Conservation (phyloP, 2,329 filamentous ascomycete genomes). For the Aureobasidium subglaciale region DNA sequence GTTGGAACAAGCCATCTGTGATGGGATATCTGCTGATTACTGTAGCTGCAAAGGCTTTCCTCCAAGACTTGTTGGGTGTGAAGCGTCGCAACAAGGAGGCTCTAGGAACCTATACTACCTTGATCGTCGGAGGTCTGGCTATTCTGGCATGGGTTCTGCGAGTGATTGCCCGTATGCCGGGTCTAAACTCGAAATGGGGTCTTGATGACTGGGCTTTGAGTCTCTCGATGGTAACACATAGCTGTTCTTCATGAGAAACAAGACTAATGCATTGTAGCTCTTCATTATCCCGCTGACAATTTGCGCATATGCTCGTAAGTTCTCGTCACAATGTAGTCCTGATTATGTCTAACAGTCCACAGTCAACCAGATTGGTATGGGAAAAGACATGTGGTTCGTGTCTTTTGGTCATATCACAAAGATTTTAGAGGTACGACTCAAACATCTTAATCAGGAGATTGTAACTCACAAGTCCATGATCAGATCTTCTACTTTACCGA, state of each 20-base stretch:
- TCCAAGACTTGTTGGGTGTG: conserved; percentile 6
- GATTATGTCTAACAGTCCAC: conserved; percentile 20
- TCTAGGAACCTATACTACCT: not conserved
- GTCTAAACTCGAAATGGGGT: not conserved
- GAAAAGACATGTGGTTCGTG: conserved; percentile 21
- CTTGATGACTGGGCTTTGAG: not conserved
- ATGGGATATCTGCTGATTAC: not conserved
- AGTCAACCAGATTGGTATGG: conserved; percentile 21
- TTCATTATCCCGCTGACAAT: not conserved
- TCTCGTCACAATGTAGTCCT: conserved; percentile 24
- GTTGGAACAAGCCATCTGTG: not conserved
- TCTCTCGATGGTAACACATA: conserved; percentile 3
- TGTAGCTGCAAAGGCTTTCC: conserved; percentile 15
- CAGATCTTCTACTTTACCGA: conserved; percentile 14
- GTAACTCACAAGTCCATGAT: not conserved
- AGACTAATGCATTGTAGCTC: not conserved
- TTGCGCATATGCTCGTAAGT: conserved; percentile 13
- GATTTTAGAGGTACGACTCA: conserved; percentile 11
- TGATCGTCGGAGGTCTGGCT: not conserved
- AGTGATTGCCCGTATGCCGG: not conserved
- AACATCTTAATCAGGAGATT: too few species aligned
- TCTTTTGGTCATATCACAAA: conserved; percentile 19
- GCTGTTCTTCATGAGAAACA: not conserved
- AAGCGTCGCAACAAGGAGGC: conserved; percentile 1
- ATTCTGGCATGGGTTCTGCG: not conserved